Conservation (phyloP, 2,329 filamentous ascomycete species). For the Xylaria hypoxylon region DNA sequence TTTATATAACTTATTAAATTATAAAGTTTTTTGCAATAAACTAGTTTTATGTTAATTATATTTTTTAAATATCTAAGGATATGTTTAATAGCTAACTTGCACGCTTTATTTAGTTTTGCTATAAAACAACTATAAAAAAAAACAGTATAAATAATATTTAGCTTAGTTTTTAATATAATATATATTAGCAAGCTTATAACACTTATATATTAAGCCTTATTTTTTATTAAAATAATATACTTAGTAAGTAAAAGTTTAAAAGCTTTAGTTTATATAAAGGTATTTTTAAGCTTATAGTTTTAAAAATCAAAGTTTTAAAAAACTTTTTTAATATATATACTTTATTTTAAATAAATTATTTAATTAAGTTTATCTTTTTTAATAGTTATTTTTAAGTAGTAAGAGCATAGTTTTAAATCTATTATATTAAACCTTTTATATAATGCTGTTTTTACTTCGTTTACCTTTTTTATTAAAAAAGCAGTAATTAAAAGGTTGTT, state of each 20-base stretch:
- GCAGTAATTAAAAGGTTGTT: neutral
- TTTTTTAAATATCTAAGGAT: constrained; percentile 5
- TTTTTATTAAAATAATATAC: constrained; percentile 1
- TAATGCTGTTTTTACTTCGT: neutral
- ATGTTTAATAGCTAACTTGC: neutral
- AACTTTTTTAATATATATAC: neutral
- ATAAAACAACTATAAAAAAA: neutral
- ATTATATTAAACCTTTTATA: constrained; percentile 3
- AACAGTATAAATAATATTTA: neutral
- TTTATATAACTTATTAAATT: neutral
- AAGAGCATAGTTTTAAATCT: neutral
- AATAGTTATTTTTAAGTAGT: neutral
- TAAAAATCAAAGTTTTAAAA: neutral
- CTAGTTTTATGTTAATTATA: constrained; percentile 1
- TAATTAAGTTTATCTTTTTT: neutral
- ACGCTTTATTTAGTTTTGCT: neutral
- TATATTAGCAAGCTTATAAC: neutral
- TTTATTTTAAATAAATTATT: constrained; percentile 1
- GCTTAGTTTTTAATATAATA: neutral
- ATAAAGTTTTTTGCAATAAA: neutral
- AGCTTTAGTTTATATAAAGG: neutral
- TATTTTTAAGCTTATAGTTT: neutral
- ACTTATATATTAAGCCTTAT: constrained; percentile 10
- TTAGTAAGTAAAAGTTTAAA: neutral
- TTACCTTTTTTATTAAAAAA: neutral